Evolutionary conservation across 208 protist species (phyloP), one percentile per base, ranked within the genome.

Genomic region (Phytomonas sp.): DNA sequence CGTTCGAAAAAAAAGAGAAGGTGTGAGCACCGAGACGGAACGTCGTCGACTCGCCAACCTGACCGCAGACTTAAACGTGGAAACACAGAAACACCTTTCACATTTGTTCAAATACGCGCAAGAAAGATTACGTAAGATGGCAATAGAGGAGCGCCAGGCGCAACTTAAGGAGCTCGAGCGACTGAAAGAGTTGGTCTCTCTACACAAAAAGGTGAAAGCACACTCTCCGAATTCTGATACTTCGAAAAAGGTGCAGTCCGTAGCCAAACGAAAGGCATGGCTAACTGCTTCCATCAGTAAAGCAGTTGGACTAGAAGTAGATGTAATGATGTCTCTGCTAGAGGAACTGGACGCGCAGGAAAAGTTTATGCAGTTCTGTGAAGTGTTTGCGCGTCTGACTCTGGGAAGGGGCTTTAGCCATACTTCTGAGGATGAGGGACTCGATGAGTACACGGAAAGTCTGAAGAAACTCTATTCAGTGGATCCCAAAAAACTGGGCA

Each of bases 31-130:
- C 0, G 86, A 94, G 75, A 67, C 76, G 6, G 84, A 91, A 66
- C 82, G 89, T 26, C 86, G 89, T 40, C 76, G 79, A 68, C 75
- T 94, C 60, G 82, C 86, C 31, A 84, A 89, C 71, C 77, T 91
- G 76, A 85, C 83, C 11, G 83, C 84, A 5, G 82, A 88, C 67
- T 68, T 94, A 26, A 90, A 94, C 67, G 68, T 87, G 30, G 74
- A 91, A 66, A 92, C 87, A 28, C 89, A 94, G 77, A 70, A 73
- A 33, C 84, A 94, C 74, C 77, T 94, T 17, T 77, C 84, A 6
- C 83, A 89, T 68, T 82, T 91, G 65, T 94, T 92, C 76, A 85
- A 85, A 67, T 91, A 92, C 77, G 78, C 89, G 11, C 84, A 94
- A 64, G 80, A 80, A 61, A 68, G 70, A 37, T 69, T 94, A 33